Percentiles rank a stretch among this genome's conserved stretches.
Evolutionary conservation across 2,329 filamentous ascomycete species (phyloP).

Genomic region (Cercospora berteroae): DNA sequence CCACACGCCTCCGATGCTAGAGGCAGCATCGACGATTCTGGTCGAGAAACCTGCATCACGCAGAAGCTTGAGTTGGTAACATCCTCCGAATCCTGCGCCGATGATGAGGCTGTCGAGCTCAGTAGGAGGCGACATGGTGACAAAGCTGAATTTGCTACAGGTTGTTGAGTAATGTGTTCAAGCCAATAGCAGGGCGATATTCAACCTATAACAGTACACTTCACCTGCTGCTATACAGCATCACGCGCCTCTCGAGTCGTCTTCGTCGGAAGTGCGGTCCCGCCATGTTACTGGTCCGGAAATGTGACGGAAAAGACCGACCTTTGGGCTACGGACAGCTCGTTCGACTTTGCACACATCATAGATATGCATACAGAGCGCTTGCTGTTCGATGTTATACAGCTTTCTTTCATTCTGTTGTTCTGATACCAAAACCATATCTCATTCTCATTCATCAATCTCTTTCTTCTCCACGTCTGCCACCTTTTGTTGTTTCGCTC

Average conservation of each 20-base stretch:
- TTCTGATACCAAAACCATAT: neutral
- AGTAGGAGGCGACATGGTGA: neutral
- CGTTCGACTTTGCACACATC: neutral
- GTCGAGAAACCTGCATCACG: conserved; percentile 33
- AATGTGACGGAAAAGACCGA: neutral
- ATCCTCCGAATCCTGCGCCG: conserved; percentile 23
- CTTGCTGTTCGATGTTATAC: neutral
- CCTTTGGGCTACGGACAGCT: neutral
- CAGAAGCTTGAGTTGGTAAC: conserved; percentile 29
- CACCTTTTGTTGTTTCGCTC: neutral
- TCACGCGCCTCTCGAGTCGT: neutral
- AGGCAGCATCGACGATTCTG: conserved; percentile 36
- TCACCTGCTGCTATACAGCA: neutral
- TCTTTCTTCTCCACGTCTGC: neutral
- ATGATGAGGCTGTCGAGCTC: conserved; percentile 13
- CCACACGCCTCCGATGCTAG: conserved; percentile 39
- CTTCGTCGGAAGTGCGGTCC: neutral
- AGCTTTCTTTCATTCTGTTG: neutral
- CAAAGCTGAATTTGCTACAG: neutral
- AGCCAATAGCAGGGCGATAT: neutral
- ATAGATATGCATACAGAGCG: neutral
- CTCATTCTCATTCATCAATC: neutral
- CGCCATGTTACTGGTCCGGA: neutral
- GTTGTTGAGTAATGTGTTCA: neutral
- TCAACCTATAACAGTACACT: neutral